Percentiles rank a stretch among this genome's conserved stretches.
Conservation (phyloP, 2,329 filamentous ascomycete species). For the Aspergillus viridinutans region DNA sequence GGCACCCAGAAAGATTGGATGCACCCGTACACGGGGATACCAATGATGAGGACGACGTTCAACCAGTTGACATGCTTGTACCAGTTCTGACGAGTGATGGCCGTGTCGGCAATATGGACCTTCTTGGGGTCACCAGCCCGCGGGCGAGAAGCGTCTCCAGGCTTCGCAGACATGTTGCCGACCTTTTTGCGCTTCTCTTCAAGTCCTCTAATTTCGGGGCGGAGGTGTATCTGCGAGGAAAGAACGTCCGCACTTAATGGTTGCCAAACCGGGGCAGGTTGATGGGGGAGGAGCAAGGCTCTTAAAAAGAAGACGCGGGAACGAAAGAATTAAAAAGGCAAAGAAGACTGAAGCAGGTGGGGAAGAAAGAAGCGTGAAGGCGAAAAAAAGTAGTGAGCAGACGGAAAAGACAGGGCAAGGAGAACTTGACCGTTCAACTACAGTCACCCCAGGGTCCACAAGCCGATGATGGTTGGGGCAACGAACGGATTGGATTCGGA, state of each 20-base stretch:
- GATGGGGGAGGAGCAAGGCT: conserved; percentile 3
- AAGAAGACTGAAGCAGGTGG: conserved; percentile 2
- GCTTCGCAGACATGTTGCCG: conserved; percentile 35
- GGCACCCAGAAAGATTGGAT: conserved; percentile 75
- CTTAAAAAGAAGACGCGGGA: background rate
- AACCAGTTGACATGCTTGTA: conserved; percentile 93
- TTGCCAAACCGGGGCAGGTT: background rate
- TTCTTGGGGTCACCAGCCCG: conserved; percentile 55
- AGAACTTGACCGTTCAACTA: conserved; percentile 12
- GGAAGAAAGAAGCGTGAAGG: conserved; percentile 4
- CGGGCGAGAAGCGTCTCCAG: conserved; percentile 28
- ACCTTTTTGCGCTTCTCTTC: background rate
- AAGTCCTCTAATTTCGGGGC: background rate
- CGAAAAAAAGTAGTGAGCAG: conserved; percentile 4
- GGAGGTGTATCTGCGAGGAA: conserved; percentile 1
- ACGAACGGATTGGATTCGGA: background rate
- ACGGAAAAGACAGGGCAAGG: background rate
- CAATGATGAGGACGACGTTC: conserved; percentile 75
- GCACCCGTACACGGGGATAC: conserved; percentile 70
- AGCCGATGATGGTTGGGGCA: conserved; percentile 18
- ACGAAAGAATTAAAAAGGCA: background rate
- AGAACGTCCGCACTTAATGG: background rate
- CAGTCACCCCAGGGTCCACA: conserved; percentile 12
- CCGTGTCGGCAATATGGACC: conserved; percentile 78
- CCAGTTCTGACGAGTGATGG: conserved; percentile 79